These are phyloP conservation scores for Graphilbum ipis-grandicollis DNA, from an alignment of 2,329 filamentous ascomycete genomes.

Conservation along the genomic window DNA sequence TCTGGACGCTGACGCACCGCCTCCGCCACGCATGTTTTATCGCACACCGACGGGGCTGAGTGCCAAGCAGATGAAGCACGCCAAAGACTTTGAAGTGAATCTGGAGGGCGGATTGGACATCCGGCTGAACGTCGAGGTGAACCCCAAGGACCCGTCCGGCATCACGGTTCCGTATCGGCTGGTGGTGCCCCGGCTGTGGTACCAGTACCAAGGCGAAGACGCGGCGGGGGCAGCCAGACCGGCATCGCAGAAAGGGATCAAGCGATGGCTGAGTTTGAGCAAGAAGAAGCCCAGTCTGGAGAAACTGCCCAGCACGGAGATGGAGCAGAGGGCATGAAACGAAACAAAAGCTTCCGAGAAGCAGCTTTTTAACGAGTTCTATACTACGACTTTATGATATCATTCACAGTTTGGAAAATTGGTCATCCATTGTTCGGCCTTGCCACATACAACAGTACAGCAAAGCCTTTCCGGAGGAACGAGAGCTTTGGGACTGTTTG, in stretches of 20 bases:
- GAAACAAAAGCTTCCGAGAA: not conserved
- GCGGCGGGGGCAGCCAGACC: constrained; percentile 4
- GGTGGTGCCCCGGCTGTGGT: constrained; percentile 62
- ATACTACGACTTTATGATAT: no score
- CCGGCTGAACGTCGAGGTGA: constrained; percentile 77
- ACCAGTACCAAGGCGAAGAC: constrained; percentile 29
- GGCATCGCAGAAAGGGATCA: constrained; percentile 21
- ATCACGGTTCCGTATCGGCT: constrained; percentile 78
- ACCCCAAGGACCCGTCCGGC: constrained; percentile 67
- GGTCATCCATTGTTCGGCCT: no score
- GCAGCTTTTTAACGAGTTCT: no score
- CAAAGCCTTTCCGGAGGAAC: no score
- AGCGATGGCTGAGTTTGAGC: constrained; percentile 25
- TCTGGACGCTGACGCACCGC: not conserved
- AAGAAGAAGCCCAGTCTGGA: not conserved
- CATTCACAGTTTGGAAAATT: not conserved
- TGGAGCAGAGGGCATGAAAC: no score
- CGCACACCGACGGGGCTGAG: constrained; percentile 55
- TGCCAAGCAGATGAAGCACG: constrained; percentile 39
- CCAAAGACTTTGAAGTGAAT: constrained; percentile 45
- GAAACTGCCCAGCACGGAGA: not conserved
- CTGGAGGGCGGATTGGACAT: constrained; percentile 75
- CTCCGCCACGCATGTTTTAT: constrained; percentile 33
- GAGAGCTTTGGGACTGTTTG: no score
- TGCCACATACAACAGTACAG: no score